Evolutionary conservation across 345 rosid species (phyloP), one percentile per base, ranked within the genome.

Genomic region (Isatis tinctoria): DNA sequence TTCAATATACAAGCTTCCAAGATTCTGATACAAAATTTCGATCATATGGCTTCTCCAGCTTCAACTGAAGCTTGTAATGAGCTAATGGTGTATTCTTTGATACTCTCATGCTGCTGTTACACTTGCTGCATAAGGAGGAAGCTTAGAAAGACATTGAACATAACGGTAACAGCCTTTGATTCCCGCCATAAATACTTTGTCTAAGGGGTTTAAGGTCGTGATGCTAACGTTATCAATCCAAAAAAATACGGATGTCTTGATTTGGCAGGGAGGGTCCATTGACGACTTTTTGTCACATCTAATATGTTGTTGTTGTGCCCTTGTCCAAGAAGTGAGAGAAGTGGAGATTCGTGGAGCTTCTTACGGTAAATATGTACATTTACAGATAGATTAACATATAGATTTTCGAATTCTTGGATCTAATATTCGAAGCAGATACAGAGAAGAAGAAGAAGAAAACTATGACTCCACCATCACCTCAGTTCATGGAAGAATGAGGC

Each of bases 281-380:
- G 98, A 91, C 28, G 97, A 94, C 79, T 91, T 94, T 75, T 87
- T 91, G 65, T 91, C 98, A 4, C 98, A 94, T 83, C 74, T 94
- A 24, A 88, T 94, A 90, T 91, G 97, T 71, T 94, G 98, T 81
- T 94, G 97, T 75, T 94, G 98, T 69, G 93, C 98, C 37, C 96
- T 94, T 24, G 97, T 91, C 65, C 98, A 91, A 88, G 98, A 94
- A 81, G 85, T 85, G 84, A 88, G 97, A 68, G 97, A 94, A 86
- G 90, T 94, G 26, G 92, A 94, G 75, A 79, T 85, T 70, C 93
- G 90, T 27, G 90, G 90, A 47, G 79, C 72, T 68, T 80, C 68
- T 14, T 52, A 83, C 27, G 95, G 96, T 88, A 62, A 22, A 32
- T 6, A 32, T 14, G 43, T 53, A 35, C 65, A 64, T 41, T 22